A percentile compares a stretch with the other conserved stretches of the same genome.
These are phyloP conservation scores for Ustilago crameri DNA, from an alignment of 1,284 basidiomycete species.

Conservation along the genomic window DNA sequence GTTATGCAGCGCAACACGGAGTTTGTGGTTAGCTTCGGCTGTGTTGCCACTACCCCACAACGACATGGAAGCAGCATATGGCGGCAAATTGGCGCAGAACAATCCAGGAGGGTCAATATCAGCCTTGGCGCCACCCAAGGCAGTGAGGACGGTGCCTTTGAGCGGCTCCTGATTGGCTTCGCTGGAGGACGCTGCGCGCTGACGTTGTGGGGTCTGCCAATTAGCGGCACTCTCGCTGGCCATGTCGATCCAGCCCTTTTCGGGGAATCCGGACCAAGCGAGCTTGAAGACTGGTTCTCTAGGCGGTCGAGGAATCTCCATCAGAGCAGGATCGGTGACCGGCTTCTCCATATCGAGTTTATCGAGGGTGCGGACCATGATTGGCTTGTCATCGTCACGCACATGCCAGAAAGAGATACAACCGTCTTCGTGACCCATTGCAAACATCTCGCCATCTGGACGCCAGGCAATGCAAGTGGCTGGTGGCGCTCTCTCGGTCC, in stretches of 20 bases:
- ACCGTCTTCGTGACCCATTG: slow-evolving; percentile 83
- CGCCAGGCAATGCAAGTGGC: slow-evolving; percentile 80
- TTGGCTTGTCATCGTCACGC: slow-evolving; percentile 81
- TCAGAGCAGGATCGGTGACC: slow-evolving; percentile 12
- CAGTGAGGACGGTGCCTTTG: slow-evolving; percentile 71
- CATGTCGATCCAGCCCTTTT: slow-evolving; percentile 56
- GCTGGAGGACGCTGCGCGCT: slow-evolving; percentile 13
- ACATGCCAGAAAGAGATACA: slow-evolving; percentile 86
- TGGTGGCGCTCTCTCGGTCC: slow-evolving; percentile 76
- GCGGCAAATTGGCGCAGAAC: slow-evolving; percentile 78
- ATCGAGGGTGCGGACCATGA: slow-evolving; percentile 75
- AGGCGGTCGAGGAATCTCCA: slow-evolving; percentile 25
- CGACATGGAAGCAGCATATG: slow-evolving; percentile 74
- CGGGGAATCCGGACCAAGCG: slow-evolving; percentile 74
- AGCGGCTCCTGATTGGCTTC: slow-evolving; percentile 10
- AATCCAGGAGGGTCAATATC: slow-evolving; percentile 76
- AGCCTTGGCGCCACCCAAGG: slow-evolving; percentile 77
- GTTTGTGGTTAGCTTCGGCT: slow-evolving; percentile 68
- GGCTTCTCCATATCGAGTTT: slow-evolving; percentile 59
- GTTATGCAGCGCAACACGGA: slow-evolving; percentile 34
- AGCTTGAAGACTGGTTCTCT: slow-evolving; percentile 88
- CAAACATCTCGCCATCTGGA: slow-evolving; percentile 72
- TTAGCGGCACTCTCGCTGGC: slow-evolving; percentile 45
- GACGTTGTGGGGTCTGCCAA: slow-evolving; percentile 36
- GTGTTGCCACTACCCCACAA: slow-evolving; percentile 68